A percentile compares a stretch with the other conserved stretches of the same genome.
Evolutionary conservation across 169 alveolate species (phyloP).

Genomic region (Cyclospora cayetanensis): DNA sequence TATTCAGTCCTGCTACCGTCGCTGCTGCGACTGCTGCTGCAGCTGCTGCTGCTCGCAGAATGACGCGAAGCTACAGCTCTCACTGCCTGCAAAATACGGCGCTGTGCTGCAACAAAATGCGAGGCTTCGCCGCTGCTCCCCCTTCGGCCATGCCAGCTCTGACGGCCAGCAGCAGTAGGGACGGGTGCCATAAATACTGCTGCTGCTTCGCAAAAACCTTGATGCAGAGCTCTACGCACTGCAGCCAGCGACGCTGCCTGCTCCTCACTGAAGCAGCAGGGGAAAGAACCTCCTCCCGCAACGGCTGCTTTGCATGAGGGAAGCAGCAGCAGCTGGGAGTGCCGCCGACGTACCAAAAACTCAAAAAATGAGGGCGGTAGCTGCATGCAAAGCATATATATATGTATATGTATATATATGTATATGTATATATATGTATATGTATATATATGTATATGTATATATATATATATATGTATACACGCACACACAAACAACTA

Average conservation of each 20-base stretch:
- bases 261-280: not conserved
- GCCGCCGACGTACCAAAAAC: not conserved
- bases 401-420: no score
- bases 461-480: no score
- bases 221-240: not conserved
- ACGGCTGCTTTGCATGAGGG: not conserved
- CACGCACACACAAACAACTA: not conserved
- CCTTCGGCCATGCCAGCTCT: not conserved
- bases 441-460: no score
- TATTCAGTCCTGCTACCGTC: not conserved
- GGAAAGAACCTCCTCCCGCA: not conserved
- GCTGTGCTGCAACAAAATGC: conserved; percentile 15
- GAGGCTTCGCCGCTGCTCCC: not conserved
- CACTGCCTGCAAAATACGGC: conserved; percentile 42
- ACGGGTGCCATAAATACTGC: not conserved
- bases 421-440: no score
- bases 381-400: not conserved
- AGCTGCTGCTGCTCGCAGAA: not conserved
- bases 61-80: conserved; percentile 26
- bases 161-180: not conserved
- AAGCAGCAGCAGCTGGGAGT: not conserved
- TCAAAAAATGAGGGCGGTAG: not conserved
- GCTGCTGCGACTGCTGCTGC: not conserved
- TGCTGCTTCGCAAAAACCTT: conserved; percentile 10
- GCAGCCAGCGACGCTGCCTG: not conserved